Conservation (phyloP, 345 rosid species). For the Eucalyptus brandiana region DNA sequence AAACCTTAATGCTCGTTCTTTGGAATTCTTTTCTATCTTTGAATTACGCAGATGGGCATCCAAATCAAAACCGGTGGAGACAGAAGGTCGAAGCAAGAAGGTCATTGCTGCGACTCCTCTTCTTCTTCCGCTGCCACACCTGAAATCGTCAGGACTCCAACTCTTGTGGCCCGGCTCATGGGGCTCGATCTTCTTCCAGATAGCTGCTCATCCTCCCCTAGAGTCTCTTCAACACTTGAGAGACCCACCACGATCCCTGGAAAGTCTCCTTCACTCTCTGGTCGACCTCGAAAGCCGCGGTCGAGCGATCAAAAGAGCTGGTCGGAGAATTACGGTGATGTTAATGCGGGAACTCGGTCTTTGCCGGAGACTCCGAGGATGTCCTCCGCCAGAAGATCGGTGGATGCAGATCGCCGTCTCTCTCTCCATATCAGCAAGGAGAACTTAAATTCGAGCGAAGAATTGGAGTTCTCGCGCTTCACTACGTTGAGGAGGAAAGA, state of each 20-base stretch:
- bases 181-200: slow-evolving; percentile 91
- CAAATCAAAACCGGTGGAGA: slow-evolving; percentile 48
- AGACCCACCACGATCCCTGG: background rate
- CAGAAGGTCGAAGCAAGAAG: slow-evolving; percentile 11
- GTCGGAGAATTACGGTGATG: background rate
- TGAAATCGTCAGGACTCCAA: slow-evolving; percentile 57
- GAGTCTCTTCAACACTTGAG: slow-evolving; percentile 15
- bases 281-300: slow-evolving; percentile 1
- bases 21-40: background rate
- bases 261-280: slow-evolving; percentile 1
- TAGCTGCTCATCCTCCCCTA: slow-evolving; percentile 22
- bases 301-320: background rate
- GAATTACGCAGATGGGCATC: slow-evolving; percentile 42
- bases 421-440: slow-evolving; percentile 78
- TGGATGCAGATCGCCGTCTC: slow-evolving; percentile 46
- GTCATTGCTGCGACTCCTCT: slow-evolving; percentile 13
- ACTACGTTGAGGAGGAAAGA: slow-evolving; percentile 27
- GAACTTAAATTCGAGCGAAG: slow-evolving; percentile 22
- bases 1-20: background rate
- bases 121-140: slow-evolving; percentile 64
- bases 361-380: slow-evolving; percentile 83
- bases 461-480: slow-evolving; percentile 24
- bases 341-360: slow-evolving; percentile 35
- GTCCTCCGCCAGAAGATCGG: slow-evolving; percentile 68
- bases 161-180: slow-evolving; percentile 83